Base-by-base conservation (phyloP, 2,329 filamentous ascomycete genomes). In the Colletotrichum sp. region DNA sequence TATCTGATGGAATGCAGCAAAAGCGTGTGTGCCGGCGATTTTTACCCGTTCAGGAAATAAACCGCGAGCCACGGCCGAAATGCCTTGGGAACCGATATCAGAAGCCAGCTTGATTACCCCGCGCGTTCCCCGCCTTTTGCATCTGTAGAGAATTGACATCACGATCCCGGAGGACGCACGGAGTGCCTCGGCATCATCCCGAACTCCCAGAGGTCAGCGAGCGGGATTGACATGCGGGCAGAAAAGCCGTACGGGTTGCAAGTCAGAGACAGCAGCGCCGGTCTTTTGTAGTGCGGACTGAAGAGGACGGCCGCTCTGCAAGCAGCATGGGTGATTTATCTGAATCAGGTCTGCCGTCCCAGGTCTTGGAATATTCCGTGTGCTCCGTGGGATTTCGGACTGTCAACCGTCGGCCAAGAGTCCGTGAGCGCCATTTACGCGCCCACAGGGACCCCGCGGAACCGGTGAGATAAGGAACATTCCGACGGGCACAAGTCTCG, bases 61-160 rank as follows among this genome's bases (percentile, higher is more conserved):
- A 64, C 64, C 59, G 59, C 71, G 71, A 76, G n/a, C 15, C 15
- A 30, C 44, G 68, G 68, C 24, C 36, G 9, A 34, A 28, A 7
- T 6, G 57, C 28, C 32, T 57, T 75, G 21, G 16, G n/a, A 26
- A 49, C 57, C 65, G 64, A 66, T 57, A 59, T 68, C 39, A 64
- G 30, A 24, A 30, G 32, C 67, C 21, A 44, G 8, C 49, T 32
- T 26, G 12, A 59, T 64, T 74, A 66, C 70, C 71, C 74, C 74
- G 74, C 74, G 70, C 70, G 74, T 76, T 74, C 74, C 74, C 74
- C 74, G 71, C 74, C 74, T 74, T 69, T 65, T 16, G 24, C 21
- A 32, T 26, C 26, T 65, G 28, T 26, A 39, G 6, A 16, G 49
- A 34, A 59, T 57, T 69, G 34, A 76, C 16, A 76, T 66, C 18